A percentile compares a stretch with the other conserved stretches of the same genome.
Conservation (phyloP, 495 filamentous ascomycete species). For the Aspergillus nanangensis region DNA sequence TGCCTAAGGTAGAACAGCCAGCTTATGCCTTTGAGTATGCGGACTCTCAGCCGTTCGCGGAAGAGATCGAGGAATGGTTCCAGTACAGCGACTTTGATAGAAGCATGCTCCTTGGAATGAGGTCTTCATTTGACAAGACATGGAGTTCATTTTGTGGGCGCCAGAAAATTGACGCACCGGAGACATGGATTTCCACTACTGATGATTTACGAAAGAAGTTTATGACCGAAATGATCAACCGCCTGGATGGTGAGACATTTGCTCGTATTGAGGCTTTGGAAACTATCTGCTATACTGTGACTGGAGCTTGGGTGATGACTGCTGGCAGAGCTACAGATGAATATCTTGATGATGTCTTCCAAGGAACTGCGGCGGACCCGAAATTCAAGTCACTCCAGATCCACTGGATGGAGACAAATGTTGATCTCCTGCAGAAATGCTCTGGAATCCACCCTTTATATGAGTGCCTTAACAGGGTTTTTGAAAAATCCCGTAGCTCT, state of each 20-base stretch:
- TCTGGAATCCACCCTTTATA: conserved; percentile 57
- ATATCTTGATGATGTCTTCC: conserved; percentile 19
- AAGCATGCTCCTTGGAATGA: conserved; percentile 59
- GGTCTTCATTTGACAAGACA: conserved; percentile 64
- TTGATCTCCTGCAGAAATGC: conserved; percentile 53
- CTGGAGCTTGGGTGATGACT: conserved; percentile 75
- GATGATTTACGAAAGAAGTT: conserved; percentile 41
- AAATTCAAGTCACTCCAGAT: conserved; percentile 58
- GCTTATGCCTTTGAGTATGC: conserved; percentile 93
- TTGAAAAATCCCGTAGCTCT: conserved; percentile 43
- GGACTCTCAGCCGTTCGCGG: conserved; percentile 73
- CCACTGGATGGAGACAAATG: conserved; percentile 62
- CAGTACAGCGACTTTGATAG: conserved; percentile 78
- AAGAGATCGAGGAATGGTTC: conserved; percentile 97
- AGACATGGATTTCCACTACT: conserved; percentile 49
- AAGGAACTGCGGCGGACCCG: conserved; percentile 27
- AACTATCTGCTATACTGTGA: conserved; percentile 67
- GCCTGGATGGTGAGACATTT: conserved; percentile 44
- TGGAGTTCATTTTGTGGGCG: conserved; percentile 48
- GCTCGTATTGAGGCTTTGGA: conserved; percentile 63
- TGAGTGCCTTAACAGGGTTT: conserved; percentile 53
- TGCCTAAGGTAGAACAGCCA: conserved; percentile 70
- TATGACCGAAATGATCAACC: conserved; percentile 34
- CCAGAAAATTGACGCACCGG: conserved; percentile 22
- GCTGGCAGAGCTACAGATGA: conserved; percentile 44